Evolutionary conservation across 1,284 basidiomycete genomes (phyloP).

Genomic region (Exobasidium cylindrosporum): DNA sequence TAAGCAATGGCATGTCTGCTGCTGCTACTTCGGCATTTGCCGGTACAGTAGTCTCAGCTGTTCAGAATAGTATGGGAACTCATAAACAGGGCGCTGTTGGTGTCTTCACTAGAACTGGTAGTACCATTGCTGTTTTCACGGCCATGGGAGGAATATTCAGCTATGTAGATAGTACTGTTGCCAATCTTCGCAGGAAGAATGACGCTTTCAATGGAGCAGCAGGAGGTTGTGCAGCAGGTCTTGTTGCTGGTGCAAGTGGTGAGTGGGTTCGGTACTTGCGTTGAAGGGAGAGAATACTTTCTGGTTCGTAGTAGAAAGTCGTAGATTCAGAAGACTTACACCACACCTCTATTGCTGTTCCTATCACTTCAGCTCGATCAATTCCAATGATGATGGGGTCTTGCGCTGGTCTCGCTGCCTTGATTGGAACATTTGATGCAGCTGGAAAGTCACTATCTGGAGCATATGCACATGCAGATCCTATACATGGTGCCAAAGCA

Average conservation of each 20-base stretch:
- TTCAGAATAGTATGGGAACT: slow-evolving; percentile 50
- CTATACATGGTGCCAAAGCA: slow-evolving; percentile 26
- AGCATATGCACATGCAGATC: slow-evolving; percentile 26
- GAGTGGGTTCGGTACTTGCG: slow-evolving; percentile 50
- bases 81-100: slow-evolving; percentile 85
- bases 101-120: slow-evolving; percentile 73
- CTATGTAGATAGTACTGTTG: slow-evolving; percentile 73
- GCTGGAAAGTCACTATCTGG: slow-evolving; percentile 61
- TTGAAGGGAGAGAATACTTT: slow-evolving; percentile 9
- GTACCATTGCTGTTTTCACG: slow-evolving; percentile 77
- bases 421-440: slow-evolving; percentile 80
- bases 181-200: slow-evolving; percentile 76
- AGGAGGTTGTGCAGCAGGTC: slow-evolving; percentile 88
- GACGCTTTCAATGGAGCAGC: slow-evolving; percentile 80
- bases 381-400: slow-evolving; percentile 77
- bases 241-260: slow-evolving; percentile 81
- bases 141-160: slow-evolving; percentile 88
- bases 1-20: slow-evolving; percentile 40
- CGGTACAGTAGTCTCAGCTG: slow-evolving; percentile 46
- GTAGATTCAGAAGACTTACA: slow-evolving; percentile 3
- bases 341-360: background rate
- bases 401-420: slow-evolving; percentile 74
- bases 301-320: too few relatives aligned
- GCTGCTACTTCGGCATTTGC: slow-evolving; percentile 34
- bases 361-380: slow-evolving; percentile 66